A percentile compares a stretch with the other conserved stretches of the same genome.
Evolutionary conservation across 2,329 filamentous ascomycete genomes (phyloP).

Genomic region (Blastomyces emzantsi): DNA sequence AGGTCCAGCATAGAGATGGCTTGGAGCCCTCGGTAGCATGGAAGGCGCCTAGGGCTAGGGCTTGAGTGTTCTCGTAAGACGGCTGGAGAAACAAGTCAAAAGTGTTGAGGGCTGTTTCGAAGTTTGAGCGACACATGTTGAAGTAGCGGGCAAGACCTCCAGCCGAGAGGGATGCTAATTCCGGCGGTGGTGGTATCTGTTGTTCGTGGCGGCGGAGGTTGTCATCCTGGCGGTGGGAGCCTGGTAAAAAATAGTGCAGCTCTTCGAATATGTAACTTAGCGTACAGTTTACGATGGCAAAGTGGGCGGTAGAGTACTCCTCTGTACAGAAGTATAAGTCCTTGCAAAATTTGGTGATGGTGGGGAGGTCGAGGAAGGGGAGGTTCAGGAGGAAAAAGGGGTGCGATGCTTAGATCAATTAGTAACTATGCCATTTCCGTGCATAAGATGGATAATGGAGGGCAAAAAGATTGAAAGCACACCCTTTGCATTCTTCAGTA

Average conservation of each 20-base stretch:
- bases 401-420: conserved; percentile 10
- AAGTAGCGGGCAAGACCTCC: conserved; percentile 26
- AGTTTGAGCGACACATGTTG: conserved; percentile 34
- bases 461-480: conserved; percentile 1
- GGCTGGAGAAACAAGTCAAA: conserved; percentile 50
- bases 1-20: conserved; percentile 55
- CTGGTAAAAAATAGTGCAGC: conserved; percentile 16
- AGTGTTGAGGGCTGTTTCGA: conserved; percentile 39
- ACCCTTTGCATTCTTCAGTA: conserved; percentile 31
- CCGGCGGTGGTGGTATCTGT: neutral
- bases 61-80: conserved; percentile 48
- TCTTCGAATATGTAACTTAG: conserved; percentile 34
- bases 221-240: neutral
- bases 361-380: conserved; percentile 22
- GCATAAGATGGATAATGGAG: neutral
- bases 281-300: conserved; percentile 33
- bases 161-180: conserved; percentile 7
- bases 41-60: conserved; percentile 50
- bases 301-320: conserved; percentile 33
- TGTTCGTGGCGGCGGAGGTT: neutral
- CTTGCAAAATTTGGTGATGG: conserved; percentile 34
- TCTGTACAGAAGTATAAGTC: conserved; percentile 38
- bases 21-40: conserved; percentile 55
- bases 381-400: conserved; percentile 17
- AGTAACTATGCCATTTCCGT: neutral